Conservation (phyloP, 257 asterid species). For the Hygrophila difformis region DNA sequence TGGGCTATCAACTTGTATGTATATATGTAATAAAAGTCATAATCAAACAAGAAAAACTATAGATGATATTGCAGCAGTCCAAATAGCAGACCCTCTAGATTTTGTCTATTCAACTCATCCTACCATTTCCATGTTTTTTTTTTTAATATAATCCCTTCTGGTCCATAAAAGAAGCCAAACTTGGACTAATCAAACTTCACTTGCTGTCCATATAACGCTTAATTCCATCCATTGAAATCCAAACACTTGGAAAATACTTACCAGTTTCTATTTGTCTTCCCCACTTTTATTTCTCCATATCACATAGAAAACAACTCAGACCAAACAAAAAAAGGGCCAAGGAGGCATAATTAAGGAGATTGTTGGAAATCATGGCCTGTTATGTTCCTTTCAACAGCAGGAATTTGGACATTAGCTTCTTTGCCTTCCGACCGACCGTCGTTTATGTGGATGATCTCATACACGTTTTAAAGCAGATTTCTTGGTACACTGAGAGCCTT, state of each 20-base stretch:
- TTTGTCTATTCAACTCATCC: conserved; percentile 9
- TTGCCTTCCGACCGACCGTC: conserved; percentile 43
- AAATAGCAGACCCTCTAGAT: neutral
- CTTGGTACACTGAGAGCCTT: conserved; percentile 32
- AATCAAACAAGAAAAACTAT: too few relatives aligned
- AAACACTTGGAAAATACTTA: too few relatives aligned
- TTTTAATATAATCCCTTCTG: neutral
- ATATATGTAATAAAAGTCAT: too few relatives aligned
- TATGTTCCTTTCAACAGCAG: conserved; percentile 52
- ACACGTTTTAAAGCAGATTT: conserved; percentile 33
- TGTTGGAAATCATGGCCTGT: conserved; percentile 35
- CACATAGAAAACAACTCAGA: too few relatives aligned
- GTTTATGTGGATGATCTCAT: conserved; percentile 39
- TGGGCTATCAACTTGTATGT: too few relatives aligned
- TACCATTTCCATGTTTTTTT: too few relatives aligned
- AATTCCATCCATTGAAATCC: too few relatives aligned
- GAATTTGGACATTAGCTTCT: conserved; percentile 46
- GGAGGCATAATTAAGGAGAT: neutral
- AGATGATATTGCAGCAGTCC: too few relatives aligned
- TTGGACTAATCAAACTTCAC: conserved; percentile 21
- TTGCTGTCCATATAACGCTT: too few relatives aligned
- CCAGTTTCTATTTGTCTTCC: too few relatives aligned
- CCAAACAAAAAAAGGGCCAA: too few relatives aligned
- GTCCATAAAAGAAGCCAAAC: conserved; percentile 19
- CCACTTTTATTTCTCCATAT: too few relatives aligned